Evolutionary conservation across 257 asterid genomes (phyloP), one percentile per base, ranked within the genome.

Genomic region (Misopates orontium): DNA sequence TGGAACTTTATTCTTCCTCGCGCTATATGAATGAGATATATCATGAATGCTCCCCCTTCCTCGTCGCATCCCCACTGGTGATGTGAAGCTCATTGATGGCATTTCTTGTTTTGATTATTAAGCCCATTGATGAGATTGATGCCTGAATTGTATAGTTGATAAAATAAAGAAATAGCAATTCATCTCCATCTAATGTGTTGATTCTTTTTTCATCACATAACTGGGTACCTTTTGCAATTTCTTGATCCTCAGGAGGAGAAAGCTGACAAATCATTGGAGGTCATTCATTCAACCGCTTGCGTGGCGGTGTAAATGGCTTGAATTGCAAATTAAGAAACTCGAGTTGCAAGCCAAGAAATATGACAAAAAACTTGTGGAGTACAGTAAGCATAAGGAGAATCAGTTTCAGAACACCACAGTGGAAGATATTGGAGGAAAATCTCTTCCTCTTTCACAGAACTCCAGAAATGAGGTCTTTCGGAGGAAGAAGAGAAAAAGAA

Each of bases 281-380:
- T 59, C 89, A 52, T 80, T 49, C 69, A 57, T 81, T 51, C 82
- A 74, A 67, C 91, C 95, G 10, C 68, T 91, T 19, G 74, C 72
- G 87, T 88, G 96, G 97, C 89, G 96, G 15, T 83, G 92, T 75
- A 91, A 86, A 78, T 91, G 96, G 96, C 73, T 70, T 64, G 97
- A 91, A 77, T 68, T 91, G 76, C 94, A 88, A 79, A 69, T 83
- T 22, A 80, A 67, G 74, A 86, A 77, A 74, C 75, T 88, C 62
- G 68, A 77, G 55, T 53, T 80, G n/a, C 82, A 72, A 24, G 87
- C 84, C 40, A 69, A 48, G 62, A 67, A 69, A 62, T 88, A 88
- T 59, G 87, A 86, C 69, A 75, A 71, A 73, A 71, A 80, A 71
- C 83, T 91, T 63, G 82, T 64, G 68, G 80, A 70, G 39, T 62